Evolutionary conservation across 768 basidiomycete genomes (phyloP), one percentile per base, ranked within the genome.

Genomic region (Leccinellum luteum): DNA sequence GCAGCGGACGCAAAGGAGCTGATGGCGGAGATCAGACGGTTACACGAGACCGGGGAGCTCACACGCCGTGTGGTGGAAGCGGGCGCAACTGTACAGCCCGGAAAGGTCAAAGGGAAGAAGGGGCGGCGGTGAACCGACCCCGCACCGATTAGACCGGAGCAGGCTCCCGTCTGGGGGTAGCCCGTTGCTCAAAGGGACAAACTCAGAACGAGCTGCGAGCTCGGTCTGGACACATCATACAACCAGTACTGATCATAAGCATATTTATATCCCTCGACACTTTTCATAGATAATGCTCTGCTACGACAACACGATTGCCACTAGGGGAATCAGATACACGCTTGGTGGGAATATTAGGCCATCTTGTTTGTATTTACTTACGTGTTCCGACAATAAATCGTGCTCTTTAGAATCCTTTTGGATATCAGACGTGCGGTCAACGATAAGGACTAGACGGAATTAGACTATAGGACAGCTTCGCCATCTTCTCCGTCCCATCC

Each of bases 31-130:
- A 80, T 91, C 60, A 78, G 79, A 41, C 76, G 66, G 48, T 71
- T 88, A 35, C 65, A 79, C 41, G 70, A 77, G 50, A 75, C 67
- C 35, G 86, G 84, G 43, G 76, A 84, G 56, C 76, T 92, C 35
- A 69, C 77, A 56, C 73, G 70, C 41, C 73, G 81, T 58, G 72
- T 87, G 44, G 67, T 72, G 12, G 70, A 74, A n/a, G 81, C 87
- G 0, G 89, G 89, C 52, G 85, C 81, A 12, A 76, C 80, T 52
- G 71, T 84, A 51, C 77, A 80, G 60, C 79, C 80, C 47, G 74
- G 73, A 34, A 85, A 80, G 76, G 81, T 76, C 73, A 85, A 84
- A 66, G 76, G 76, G 58, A 81, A 76, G 76, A 59, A 81, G 78
- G 60, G 57, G 58, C 4, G 61, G 54, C 50, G 48, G 49, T 28